Base-by-base conservation (phyloP, 179 eudicot species). In the Camellia oleifera region DNA sequence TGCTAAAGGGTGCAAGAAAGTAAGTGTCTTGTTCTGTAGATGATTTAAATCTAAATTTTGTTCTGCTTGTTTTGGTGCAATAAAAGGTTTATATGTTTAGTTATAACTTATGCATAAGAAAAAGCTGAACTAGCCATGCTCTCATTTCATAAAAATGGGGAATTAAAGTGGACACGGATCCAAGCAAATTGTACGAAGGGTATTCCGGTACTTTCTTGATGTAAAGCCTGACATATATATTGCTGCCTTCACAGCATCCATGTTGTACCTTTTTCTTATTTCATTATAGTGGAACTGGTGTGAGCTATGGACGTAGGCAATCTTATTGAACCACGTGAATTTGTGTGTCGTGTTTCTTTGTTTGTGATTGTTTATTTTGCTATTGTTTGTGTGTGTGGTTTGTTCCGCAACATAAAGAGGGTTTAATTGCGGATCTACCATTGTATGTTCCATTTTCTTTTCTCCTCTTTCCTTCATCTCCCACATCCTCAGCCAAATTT, bases 1-100 rank as follows among this genome's bases (percentile, higher is more conserved):
- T 58, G 7, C 81, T 40, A 26, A 66, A 73, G 91, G 53, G 10
- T 93, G 97, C 83, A 60, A 81, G 48, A 61, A 60, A 72, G 97
- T 91, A 67, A 82, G 83, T 81, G 11, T 56, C 44, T 13, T 23
- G n/a, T 32, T n/a, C 7, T 2, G 5, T 66, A 56, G 17, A 7
- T 78, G 5, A 13, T 32, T 60, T 23, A 45, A 42, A n/a, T 63
- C 46, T 64, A 4, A 4, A 53, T 32, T 64, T 64, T 10, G 12
- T 50, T 74, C 57, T 71, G 42, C 67, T 82, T 68, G 45, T 50
- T 53, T 63, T 53, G 18, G 53, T 45, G 54, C 61, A 48, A 76
- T 72, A 40, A n/a, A 58, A 58, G 4, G 44, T 56, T 75, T 20
- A 14, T n/a, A 75, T 61, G 56, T 62, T 40, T 52, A 57, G n/a